These are phyloP conservation scores for Thielaviopsis euricoi DNA, from an alignment of 2,329 filamentous ascomycete genomes.

Conservation along the genomic window DNA sequence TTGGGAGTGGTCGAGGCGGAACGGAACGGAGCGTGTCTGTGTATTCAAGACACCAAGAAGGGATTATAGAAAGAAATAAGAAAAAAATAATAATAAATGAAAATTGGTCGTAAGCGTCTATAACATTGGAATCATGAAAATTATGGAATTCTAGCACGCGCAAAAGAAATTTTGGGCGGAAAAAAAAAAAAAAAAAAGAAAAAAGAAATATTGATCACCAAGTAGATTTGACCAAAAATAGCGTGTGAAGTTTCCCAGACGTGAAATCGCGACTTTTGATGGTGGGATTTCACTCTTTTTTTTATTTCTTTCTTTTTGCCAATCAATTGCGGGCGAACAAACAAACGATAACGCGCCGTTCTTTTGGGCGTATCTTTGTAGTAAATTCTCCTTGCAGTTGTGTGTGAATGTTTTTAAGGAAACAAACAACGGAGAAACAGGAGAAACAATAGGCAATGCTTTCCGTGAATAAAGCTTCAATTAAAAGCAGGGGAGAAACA, in stretches of 20 bases:
- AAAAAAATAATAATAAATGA: background rate
- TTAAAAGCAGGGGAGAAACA: too few relatives aligned
- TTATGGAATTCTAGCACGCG: background rate
- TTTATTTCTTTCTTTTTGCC: background rate
- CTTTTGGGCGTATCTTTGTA: background rate
- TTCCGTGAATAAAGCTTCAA: too few relatives aligned
- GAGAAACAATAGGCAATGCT: too few relatives aligned
- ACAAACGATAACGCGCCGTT: background rate
- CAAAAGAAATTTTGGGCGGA: background rate
- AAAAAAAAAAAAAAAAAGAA: background rate
- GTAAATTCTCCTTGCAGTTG: too few relatives aligned
- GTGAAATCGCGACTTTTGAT: background rate
- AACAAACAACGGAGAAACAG: too few relatives aligned
- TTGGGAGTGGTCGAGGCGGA: background rate
- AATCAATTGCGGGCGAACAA: background rate
- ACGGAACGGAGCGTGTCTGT: background rate
- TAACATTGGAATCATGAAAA: background rate
- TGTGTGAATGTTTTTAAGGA: too few relatives aligned
- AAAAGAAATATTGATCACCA: background rate
- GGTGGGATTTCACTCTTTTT: background rate
- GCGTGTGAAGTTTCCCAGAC: background rate
- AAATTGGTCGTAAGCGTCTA: background rate
- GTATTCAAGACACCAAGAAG: background rate
- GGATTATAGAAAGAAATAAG: background rate
- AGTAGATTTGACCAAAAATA: background rate